phyloP scores from a whole-genome alignment of 2,329 filamentous ascomycete genomes.

The Colletotrichum agaves region DNA sequence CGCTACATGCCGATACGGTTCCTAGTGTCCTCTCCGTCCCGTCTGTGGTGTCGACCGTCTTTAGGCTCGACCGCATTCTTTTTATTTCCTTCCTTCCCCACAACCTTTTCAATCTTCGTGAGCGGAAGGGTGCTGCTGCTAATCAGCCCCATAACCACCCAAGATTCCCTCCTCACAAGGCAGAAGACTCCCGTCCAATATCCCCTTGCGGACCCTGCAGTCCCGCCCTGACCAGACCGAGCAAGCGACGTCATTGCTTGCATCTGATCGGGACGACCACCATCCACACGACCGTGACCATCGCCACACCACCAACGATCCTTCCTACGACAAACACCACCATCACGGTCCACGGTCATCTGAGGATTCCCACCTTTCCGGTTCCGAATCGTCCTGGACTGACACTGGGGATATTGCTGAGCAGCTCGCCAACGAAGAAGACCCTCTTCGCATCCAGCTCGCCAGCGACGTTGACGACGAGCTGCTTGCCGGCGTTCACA shows the following conservation, averaged over 20 bases:
- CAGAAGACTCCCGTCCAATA: slow-evolving; percentile 81
- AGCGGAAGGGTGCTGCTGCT: slow-evolving; percentile 77
- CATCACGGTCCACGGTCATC: slow-evolving; percentile 59
- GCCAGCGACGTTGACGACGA: slow-evolving; percentile 73
- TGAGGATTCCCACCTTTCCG: slow-evolving; percentile 66
- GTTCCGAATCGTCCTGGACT: slow-evolving; percentile 83
- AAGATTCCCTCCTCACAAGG: slow-evolving; percentile 84
- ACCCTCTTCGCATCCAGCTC: slow-evolving; percentile 80
- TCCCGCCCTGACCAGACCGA: slow-evolving; percentile 50
- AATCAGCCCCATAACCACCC: slow-evolving; percentile 79
- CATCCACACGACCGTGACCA: slow-evolving; percentile 52
- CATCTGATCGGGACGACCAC: slow-evolving; percentile 47
- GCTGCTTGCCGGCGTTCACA: slow-evolving; percentile 61
- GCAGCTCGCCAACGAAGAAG: slow-evolving; percentile 86
- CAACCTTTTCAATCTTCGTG: slow-evolving; percentile 44
- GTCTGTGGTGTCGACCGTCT: slow-evolving; percentile 21
- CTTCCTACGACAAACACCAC: slow-evolving; percentile 55
- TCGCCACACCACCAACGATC: slow-evolving; percentile 53
- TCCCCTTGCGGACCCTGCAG: slow-evolving; percentile 83
- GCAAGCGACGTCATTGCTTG: slow-evolving; percentile 59
- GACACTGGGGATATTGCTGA: slow-evolving; percentile 96
- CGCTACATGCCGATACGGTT: slow-evolving; percentile 17
- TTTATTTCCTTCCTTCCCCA: slow-evolving; percentile 43
- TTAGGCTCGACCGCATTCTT: slow-evolving; percentile 47
- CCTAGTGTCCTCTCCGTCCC: slow-evolving; percentile 15